These are phyloP conservation scores for Russula earlei DNA, from an alignment of 768 basidiomycete species.

Conservation along the genomic window DNA sequence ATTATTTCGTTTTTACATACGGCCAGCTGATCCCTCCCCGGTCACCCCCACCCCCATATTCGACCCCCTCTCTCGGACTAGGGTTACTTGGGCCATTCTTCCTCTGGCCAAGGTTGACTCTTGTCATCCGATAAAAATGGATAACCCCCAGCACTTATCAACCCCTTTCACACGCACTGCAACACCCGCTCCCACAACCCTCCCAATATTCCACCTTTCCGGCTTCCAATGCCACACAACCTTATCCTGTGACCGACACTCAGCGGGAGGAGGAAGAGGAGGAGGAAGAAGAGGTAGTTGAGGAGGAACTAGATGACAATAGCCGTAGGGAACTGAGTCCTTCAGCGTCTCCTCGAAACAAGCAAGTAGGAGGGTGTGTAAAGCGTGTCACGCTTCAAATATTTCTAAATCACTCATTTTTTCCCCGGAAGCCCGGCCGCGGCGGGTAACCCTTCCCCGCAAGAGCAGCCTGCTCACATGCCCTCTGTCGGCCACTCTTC, in stretches of 20 bases:
- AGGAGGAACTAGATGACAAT: slow-evolving; percentile 47
- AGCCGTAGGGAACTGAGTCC: slow-evolving; percentile 27
- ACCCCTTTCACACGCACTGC: slow-evolving; percentile 68
- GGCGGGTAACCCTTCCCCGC: slow-evolving; percentile 13
- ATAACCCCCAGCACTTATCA: slow-evolving; percentile 77
- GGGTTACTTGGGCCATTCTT: slow-evolving; percentile 12
- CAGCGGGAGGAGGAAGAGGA: slow-evolving; percentile 55
- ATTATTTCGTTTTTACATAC: slow-evolving; percentile 16
- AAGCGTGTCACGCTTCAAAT: slow-evolving; percentile 18
- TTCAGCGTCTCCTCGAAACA: slow-evolving; percentile 25
- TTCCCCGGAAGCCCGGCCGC: slow-evolving; percentile 23
- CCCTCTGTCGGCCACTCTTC: slow-evolving; percentile 17
- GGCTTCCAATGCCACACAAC: slow-evolving; percentile 16
- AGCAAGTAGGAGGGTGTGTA: slow-evolving; percentile 25
- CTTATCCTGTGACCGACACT: slow-evolving; percentile 23
- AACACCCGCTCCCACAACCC: slow-evolving; percentile 37
- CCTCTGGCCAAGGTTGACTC: slow-evolving; percentile 6
- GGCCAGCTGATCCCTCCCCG: slow-evolving; percentile 1
- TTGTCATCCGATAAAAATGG: slow-evolving; percentile 31
- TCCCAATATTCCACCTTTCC: slow-evolving; percentile 21
- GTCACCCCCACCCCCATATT: slow-evolving; percentile 9
- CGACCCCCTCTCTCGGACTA: slow-evolving; percentile 9
- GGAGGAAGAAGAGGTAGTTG: slow-evolving; percentile 67
- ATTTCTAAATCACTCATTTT: slow-evolving; percentile 13
- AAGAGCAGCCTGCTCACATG: slow-evolving; percentile 3